Evolutionary conservation across 2,329 filamentous ascomycete species (phyloP), one percentile per base, ranked within the genome.

Genomic region (Trichoderma aggressivum): DNA sequence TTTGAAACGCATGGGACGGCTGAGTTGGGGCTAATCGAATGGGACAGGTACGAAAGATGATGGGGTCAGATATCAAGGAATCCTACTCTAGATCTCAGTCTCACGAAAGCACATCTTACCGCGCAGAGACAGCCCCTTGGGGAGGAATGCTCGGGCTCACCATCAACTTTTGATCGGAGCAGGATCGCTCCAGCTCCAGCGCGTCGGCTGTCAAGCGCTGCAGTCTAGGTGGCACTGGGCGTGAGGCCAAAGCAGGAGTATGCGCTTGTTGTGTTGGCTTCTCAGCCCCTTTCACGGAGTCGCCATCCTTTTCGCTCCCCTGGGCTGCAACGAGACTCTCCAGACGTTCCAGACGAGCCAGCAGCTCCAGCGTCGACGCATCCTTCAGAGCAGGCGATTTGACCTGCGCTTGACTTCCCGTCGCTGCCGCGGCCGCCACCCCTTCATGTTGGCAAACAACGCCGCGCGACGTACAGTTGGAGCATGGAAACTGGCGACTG

Each of bases 401-500:
- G 36, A 66, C 11, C 55, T 62, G 30, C 47, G 30, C 28, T 39
- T 69, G 71, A n/a, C 56, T 30, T 34, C 24, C 70, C 60, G 43
- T 28, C 12, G 70, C 28, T n/a, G 70, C 50, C 64, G 68, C 12
- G n/a, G 28, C 59, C 12, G 63, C 34, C 26, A 68, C 32, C 21
- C 58, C 59, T 26, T 75, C 71, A 67, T 76, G 75, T 47, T 76
- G 77, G 73, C 80, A 81, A 24, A 74, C 73, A 28, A 81, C 74
- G 72, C 79, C 79, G 73, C 80, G 79, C 72, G 76, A 78, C 62
- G 77, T 78, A 72, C 80, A 81, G 75, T 81, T 81, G 62, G 77
- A 76, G 72, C 80, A 81, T 3, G 80, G 80, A 64, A 81, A 80
- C 61, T 78, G 74, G 53, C 80, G 77, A 68, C 79, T 81, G 74